Percentiles rank a stretch among this genome's conserved stretches.
These are phyloP conservation scores for Actinomortierella wolfii DNA, from an alignment of 371 early-diverging fungal species.

Conservation along the genomic window DNA sequence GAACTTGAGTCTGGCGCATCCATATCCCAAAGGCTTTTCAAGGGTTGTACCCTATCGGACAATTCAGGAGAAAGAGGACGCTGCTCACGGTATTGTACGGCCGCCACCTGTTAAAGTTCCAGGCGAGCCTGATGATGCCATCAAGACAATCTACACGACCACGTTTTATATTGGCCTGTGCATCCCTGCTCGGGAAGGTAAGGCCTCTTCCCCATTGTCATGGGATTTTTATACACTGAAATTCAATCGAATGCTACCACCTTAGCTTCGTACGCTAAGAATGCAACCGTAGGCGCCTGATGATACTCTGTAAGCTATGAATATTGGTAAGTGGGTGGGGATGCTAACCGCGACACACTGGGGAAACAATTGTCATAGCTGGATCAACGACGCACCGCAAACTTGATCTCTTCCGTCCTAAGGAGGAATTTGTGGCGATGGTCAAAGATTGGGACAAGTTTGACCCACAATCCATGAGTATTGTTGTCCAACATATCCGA, in stretches of 20 bases:
- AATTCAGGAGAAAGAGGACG: constrained; percentile 68
- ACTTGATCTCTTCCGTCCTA: constrained; percentile 80
- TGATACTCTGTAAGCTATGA: too few relatives aligned
- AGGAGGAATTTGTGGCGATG: constrained; percentile 78
- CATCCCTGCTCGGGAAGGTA: constrained; percentile 62
- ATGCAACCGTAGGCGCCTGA: too few relatives aligned
- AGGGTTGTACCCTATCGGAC: constrained; percentile 64
- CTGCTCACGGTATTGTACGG: constrained; percentile 63
- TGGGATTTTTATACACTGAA: too few relatives aligned
- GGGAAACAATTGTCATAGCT: constrained; percentile 15
- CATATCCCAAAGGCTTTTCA: constrained; percentile 89
- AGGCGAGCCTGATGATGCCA: constrained; percentile 43
- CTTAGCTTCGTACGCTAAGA: too few relatives aligned
- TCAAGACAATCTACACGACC: constrained; percentile 66
- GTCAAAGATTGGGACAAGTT: constrained; percentile 83
- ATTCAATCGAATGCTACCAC: too few relatives aligned
- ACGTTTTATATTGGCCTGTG: constrained; percentile 90
- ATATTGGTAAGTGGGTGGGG: too few relatives aligned
- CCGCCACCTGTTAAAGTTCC: constrained; percentile 32
- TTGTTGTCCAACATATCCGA: constrained; percentile 73
- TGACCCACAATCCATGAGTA: constrained; percentile 71
- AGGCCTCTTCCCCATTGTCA: not conserved
- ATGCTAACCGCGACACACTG: not conserved
- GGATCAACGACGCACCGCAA: constrained; percentile 54
- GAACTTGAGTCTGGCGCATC: constrained; percentile 82